These are phyloP conservation scores for Brassica napus DNA, from an alignment of 345 rosid genomes.

Conservation along the genomic window DNA sequence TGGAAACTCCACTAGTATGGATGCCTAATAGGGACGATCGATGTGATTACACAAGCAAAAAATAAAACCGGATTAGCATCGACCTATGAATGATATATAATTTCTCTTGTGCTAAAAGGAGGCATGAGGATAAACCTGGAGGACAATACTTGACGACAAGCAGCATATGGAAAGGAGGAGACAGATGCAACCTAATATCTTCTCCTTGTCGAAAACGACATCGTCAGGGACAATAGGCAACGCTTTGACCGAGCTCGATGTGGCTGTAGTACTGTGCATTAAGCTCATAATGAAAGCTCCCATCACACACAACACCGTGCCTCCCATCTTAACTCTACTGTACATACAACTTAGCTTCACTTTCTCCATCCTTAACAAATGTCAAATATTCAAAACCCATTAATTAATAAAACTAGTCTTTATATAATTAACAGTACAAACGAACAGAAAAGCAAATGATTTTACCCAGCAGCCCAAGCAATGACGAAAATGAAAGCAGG, in stretches of 20 bases:
- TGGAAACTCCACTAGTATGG: conserved; percentile 70
- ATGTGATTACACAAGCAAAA: background rate
- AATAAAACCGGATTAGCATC: background rate
- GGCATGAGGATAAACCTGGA: conserved; percentile 57
- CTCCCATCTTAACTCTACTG: conserved; percentile 78
- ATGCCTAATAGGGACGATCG: conserved; percentile 48
- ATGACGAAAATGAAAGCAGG: conserved; percentile 85
- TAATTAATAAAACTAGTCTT: background rate
- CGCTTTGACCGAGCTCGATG: conserved; percentile 10
- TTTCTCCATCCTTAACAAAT: conserved; percentile 67
- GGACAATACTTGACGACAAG: conserved; percentile 60
- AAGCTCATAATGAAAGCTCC: conserved; percentile 84
- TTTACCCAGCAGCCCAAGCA: conserved; percentile 78
- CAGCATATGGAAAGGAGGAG: conserved; percentile 64
- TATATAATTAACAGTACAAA: background rate
- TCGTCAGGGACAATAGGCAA: conserved; percentile 27
- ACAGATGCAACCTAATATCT: conserved; percentile 68
- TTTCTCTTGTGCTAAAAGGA: background rate
- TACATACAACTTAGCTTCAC: conserved; percentile 63
- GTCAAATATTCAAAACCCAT: conserved; percentile 15
- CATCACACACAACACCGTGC: conserved; percentile 72
- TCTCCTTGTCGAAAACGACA: conserved; percentile 45
- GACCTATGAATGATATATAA: background rate
- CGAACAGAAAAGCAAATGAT: background rate
- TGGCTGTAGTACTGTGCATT: conserved; percentile 60